Conservation (phyloP, 129 eudicot species). For the Chrysanthemum seticuspe region DNA sequence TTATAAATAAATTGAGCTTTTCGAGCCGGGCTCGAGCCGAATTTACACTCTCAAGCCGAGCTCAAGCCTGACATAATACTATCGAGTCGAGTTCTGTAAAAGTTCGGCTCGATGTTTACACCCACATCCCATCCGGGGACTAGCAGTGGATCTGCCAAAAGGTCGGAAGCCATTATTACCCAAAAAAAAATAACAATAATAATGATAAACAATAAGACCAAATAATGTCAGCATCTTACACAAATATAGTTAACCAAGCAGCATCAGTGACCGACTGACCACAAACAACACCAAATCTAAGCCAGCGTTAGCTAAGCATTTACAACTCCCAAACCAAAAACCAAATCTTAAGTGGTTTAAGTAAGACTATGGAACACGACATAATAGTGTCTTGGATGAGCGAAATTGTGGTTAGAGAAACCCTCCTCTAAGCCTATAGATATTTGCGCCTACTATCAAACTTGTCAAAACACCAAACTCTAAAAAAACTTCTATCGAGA, state of each 20-base stretch:
- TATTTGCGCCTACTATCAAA: constrained; percentile 18
- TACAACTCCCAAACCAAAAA: constrained; percentile 35
- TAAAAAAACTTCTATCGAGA: constrained; percentile 14
- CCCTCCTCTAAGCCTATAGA: constrained; percentile 25
- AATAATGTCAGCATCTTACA: constrained; percentile 14
- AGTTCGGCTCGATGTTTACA: no score
- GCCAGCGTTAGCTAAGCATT: constrained; percentile 27
- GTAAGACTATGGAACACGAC: not conserved
- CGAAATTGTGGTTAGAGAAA: constrained; percentile 26
- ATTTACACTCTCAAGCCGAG: no score
- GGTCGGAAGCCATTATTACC: no score
- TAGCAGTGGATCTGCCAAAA: no score
- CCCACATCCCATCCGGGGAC: no score
- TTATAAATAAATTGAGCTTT: no score
- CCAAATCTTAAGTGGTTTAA: constrained; percentile 23
- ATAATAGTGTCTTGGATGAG: constrained; percentile 4
- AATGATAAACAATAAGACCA: not conserved
- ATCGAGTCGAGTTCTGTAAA: no score
- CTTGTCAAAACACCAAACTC: constrained; percentile 23
- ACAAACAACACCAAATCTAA: constrained; percentile 24
- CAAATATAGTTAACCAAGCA: constrained; percentile 21
- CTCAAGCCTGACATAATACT: no score
- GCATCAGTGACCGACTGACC: constrained; percentile 18
- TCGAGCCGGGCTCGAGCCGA: no score
- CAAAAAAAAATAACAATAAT: no score